phyloP scores from a whole-genome alignment of 768 basidiomycete genomes.

The Gautieria morchelliformis region DNA sequence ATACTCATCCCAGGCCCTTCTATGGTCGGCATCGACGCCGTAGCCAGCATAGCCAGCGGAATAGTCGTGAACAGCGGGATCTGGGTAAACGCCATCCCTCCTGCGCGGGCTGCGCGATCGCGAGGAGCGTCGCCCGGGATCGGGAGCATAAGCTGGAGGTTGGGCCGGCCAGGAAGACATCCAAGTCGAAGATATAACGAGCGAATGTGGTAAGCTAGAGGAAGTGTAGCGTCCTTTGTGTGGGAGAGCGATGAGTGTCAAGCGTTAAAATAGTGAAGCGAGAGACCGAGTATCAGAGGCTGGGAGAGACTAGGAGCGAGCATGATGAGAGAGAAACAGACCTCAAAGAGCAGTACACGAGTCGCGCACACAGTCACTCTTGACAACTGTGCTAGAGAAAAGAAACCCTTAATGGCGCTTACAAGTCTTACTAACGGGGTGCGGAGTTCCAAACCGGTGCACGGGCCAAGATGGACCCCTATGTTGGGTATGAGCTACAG shows the following conservation, averaged over 20 bases:
- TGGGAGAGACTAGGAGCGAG: constrained; percentile 66
- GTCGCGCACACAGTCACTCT: neutral
- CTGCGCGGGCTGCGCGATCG: constrained; percentile 71
- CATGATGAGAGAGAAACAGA: constrained; percentile 74
- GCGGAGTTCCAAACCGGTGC: neutral
- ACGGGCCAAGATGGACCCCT: neutral
- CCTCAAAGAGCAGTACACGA: constrained; percentile 35
- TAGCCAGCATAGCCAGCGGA: constrained; percentile 42
- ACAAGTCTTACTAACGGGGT: neutral
- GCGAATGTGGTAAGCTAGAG: neutral
- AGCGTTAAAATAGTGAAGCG: constrained; percentile 34
- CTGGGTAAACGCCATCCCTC: constrained; percentile 50
- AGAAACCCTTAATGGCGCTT: neutral
- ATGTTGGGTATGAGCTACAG: too few relatives aligned
- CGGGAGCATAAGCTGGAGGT: constrained; percentile 40
- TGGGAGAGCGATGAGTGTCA: constrained; percentile 25
- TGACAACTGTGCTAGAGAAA: neutral
- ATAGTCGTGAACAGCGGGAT: constrained; percentile 46
- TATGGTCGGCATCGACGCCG: constrained; percentile 55
- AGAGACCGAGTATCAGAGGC: constrained; percentile 62
- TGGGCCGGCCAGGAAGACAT: constrained; percentile 70
- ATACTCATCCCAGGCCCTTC: constrained; percentile 58
- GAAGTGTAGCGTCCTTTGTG: constrained; percentile 1
- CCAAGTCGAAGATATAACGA: constrained; percentile 9
- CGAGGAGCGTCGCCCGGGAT: constrained; percentile 60